Evolutionary conservation across 2,329 filamentous ascomycete species (phyloP), one percentile per base, ranked within the genome.

Genomic region (Coleophoma eucalyptorum): DNA sequence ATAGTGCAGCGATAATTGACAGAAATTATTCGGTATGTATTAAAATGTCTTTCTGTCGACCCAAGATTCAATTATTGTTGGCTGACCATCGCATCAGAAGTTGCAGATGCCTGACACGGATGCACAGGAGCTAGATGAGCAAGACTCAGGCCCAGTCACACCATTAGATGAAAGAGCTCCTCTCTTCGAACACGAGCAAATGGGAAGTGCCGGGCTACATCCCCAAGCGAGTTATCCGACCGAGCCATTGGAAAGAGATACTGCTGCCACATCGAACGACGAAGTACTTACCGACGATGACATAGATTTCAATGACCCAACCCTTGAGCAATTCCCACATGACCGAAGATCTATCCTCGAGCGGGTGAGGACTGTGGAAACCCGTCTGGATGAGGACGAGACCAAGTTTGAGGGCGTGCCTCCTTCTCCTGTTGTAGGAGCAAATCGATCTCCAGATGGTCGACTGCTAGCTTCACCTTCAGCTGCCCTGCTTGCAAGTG

Each of bases 1-100:
- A 74, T 50, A 68, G 67, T 26, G 72, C 74, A 12, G 62, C 69
- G 49, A 59, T 57, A 8, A 55, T 74, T 11, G 72, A 75, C 50
- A 38, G 49, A 10, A 54, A 61, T 18, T 50, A 49, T 8, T 20
- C 38, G 42, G 53, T 56, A 55, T 31, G 55, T 50, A 11, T 26
- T n/a, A 15, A 8, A 18, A 16, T 12, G n/a, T 15, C 35, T 13
- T 31, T 26, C 11, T 42, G 34, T 5, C 18, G 4, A 11, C 20
- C 16, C 5, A n/a, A 13, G 42, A 44, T 15, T 21, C 8, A 7
- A n/a, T 26, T 13, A 8, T 13, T 26, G 5, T 32, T 44, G 13
- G 33, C 32, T 34, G 35, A 43, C 51, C 26, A 54, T 19, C 21
- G 16, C 1, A 19, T 34, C 20, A 20, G 16, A 41, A 48, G 11